These are phyloP conservation scores for Arabis hirsuta DNA, from an alignment of 345 rosid genomes.

Conservation along the genomic window DNA sequence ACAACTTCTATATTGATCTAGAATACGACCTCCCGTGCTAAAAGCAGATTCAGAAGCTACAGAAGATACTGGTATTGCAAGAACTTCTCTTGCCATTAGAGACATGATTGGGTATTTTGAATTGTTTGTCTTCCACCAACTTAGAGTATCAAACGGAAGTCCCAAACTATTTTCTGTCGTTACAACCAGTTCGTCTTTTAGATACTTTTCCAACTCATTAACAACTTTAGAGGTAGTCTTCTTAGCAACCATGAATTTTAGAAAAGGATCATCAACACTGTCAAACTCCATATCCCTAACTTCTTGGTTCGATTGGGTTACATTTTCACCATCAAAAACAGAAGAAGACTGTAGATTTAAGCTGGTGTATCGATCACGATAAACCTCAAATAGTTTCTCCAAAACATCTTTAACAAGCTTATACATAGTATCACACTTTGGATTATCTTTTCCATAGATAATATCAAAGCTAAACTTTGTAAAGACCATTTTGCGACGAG, in stretches of 20 bases:
- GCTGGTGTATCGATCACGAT: not conserved
- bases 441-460: conserved; percentile 10
- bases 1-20: not conserved
- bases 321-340: not conserved
- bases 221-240: not conserved
- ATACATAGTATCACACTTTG: not conserved
- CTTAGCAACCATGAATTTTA: not conserved
- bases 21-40: not conserved
- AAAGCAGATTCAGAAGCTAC: not conserved
- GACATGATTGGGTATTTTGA: not conserved
- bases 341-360: not conserved
- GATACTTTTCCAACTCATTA: not conserved
- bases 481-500: not conserved
- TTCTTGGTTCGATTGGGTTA: not conserved
- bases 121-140: not conserved
- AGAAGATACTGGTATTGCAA: not conserved
- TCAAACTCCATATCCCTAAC: not conserved
- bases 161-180: not conserved
- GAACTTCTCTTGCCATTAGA: not conserved
- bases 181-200: not conserved
- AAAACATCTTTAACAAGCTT: not conserved
- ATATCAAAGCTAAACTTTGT: not conserved
- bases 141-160: not conserved
- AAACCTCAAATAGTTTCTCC: not conserved
- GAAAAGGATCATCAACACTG: not conserved